A percentile compares a stretch with the other conserved stretches of the same genome.
phyloP scores from a whole-genome alignment of 805 yeast species.

The Suhomyces canberraensis region DNA sequence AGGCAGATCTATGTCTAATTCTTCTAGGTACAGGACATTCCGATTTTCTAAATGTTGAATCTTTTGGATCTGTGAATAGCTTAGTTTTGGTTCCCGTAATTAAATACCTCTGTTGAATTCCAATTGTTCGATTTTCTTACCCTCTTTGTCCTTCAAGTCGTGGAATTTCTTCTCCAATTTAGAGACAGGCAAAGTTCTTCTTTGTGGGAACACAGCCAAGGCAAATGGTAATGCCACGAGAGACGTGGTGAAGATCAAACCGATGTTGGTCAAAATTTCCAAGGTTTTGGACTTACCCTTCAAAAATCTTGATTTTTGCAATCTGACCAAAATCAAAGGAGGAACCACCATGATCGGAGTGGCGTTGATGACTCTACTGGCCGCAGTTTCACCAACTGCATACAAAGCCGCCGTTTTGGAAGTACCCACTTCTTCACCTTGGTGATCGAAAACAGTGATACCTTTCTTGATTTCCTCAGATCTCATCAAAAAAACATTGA shows the following conservation, averaged over 20 bases:
- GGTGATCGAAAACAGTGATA: slow-evolving; percentile 63
- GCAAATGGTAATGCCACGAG: slow-evolving; percentile 92
- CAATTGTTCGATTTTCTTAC: slow-evolving; percentile 54
- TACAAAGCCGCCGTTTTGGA: slow-evolving; percentile 84
- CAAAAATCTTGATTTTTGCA: slow-evolving; percentile 64
- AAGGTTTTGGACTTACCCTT: slow-evolving; percentile 63
- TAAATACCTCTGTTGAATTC: slow-evolving; percentile 94
- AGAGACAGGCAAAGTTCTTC: slow-evolving; percentile 56
- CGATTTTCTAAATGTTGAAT: too few species aligned
- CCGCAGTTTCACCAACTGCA: slow-evolving; percentile 97
- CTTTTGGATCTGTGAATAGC: too few species aligned
- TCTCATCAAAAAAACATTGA: slow-evolving; percentile 95
- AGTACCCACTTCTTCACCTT: slow-evolving; percentile 58
- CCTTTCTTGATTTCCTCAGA: slow-evolving; percentile 89
- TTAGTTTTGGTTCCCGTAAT: too few species aligned
- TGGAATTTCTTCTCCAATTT: slow-evolving; percentile 65
- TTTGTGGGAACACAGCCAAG: slow-evolving; percentile 91
- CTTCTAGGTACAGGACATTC: too few species aligned
- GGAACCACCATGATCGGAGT: slow-evolving; percentile 98
- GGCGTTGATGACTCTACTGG: slow-evolving; percentile 91
- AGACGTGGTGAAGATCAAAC: slow-evolving; percentile 80
- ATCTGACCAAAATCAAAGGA: slow-evolving; percentile 73
- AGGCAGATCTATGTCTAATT: too few species aligned
- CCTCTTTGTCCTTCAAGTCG: slow-evolving; percentile 58
- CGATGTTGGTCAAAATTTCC: slow-evolving; percentile 75